These are phyloP conservation scores for Apium graveolens DNA, from an alignment of 129 eudicot species.

Conservation along the genomic window DNA sequence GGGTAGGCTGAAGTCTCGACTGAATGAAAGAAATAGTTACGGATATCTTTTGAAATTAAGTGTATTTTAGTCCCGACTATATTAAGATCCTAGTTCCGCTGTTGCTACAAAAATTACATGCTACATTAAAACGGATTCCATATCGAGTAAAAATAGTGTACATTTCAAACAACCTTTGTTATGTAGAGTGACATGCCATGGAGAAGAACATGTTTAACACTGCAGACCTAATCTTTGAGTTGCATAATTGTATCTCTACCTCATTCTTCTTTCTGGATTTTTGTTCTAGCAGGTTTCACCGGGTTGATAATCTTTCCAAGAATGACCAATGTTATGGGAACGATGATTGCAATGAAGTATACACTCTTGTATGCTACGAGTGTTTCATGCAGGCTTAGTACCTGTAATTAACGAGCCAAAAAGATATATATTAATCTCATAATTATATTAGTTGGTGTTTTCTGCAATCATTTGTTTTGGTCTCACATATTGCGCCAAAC, in stretches of 20 bases:
- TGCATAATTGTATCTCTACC: constrained; percentile 15
- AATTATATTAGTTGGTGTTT: too few species aligned
- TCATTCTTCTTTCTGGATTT: constrained; percentile 67
- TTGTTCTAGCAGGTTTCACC: constrained; percentile 58
- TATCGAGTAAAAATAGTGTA: not conserved
- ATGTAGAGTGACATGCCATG: constrained; percentile 2
- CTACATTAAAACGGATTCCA: not conserved
- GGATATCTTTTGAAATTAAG: too few species aligned
- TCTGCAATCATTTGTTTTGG: too few species aligned
- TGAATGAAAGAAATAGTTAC: too few species aligned
- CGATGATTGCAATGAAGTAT: too few species aligned
- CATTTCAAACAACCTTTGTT: not conserved
- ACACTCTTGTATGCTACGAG: too few species aligned
- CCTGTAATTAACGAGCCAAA: too few species aligned
- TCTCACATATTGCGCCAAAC: not conserved
- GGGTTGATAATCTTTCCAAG: constrained; percentile 65
- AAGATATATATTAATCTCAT: too few species aligned
- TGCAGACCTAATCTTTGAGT: not conserved
- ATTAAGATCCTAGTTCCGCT: too few species aligned
- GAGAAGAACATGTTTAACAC: constrained; percentile 18
- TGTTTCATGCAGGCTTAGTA: too few species aligned
- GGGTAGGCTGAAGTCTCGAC: not conserved
- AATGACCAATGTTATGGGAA: constrained; percentile 57
- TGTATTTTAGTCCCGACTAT: too few species aligned
- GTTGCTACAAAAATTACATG: not conserved